Conservation (phyloP, 2,329 filamentous ascomycete species). For the Arthrobotrys sinensis region DNA sequence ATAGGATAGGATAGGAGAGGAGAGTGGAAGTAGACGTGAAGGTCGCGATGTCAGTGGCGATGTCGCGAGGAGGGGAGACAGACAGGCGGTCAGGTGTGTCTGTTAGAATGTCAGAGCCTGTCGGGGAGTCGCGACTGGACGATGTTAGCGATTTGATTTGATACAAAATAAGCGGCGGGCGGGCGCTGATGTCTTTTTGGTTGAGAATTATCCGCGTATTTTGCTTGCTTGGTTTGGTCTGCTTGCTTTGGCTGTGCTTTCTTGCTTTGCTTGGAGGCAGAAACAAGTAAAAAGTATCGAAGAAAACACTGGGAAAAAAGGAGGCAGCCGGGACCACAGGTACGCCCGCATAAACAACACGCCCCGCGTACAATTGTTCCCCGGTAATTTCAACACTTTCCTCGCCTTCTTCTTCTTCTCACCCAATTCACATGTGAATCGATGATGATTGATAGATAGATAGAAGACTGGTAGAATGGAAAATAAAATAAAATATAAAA, state of each 20-base stretch:
- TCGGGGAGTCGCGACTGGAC: background rate
- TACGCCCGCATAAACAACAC: slow-evolving; percentile 36
- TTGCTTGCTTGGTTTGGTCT: background rate
- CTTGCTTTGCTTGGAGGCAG: slow-evolving; percentile 2
- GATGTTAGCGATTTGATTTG: slow-evolving; percentile 39
- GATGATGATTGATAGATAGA: too few relatives aligned
- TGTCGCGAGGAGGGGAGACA: slow-evolving; percentile 8
- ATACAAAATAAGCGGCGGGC: slow-evolving; percentile 28
- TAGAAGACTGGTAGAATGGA: too few relatives aligned
- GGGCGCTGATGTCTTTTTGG: slow-evolving; percentile 21
- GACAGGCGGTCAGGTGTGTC: background rate
- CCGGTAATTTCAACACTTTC: slow-evolving; percentile 16
- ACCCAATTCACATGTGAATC: too few relatives aligned
- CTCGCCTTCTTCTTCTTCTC: background rate
- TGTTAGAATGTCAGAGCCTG: background rate
- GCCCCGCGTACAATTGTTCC: slow-evolving; percentile 44
- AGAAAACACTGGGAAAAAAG: background rate
- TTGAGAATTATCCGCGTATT: slow-evolving; percentile 47
- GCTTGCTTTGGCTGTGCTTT: slow-evolving; percentile 1
- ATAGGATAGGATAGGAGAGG: background rate
- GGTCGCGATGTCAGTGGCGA: slow-evolving; percentile 14
- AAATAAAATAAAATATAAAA: too few relatives aligned
- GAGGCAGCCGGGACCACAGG: slow-evolving; percentile 5
- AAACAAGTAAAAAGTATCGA: too few relatives aligned
- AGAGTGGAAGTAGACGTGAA: background rate